Evolutionary conservation across 495 filamentous ascomycete species (phyloP).

Genomic region (Penicillium parvum): DNA sequence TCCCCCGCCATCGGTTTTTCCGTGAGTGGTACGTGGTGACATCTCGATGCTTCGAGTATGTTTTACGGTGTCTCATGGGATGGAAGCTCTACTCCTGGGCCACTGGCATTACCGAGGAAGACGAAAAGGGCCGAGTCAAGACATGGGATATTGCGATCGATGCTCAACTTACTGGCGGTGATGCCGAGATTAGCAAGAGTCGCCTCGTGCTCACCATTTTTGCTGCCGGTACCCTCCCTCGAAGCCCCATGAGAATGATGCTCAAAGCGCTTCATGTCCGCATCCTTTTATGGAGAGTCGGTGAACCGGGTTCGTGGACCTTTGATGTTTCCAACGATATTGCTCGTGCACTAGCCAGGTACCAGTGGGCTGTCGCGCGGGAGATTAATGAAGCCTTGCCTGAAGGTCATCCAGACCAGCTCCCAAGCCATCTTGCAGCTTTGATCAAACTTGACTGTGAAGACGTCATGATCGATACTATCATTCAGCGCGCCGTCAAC

Average conservation of each 20-base stretch:
- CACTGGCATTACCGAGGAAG: slow-evolving; percentile 76
- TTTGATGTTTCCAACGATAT: slow-evolving; percentile 59
- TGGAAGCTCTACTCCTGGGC: slow-evolving; percentile 68
- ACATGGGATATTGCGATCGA: slow-evolving; percentile 94
- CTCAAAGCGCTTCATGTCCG: slow-evolving; percentile 89
- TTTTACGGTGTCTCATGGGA: slow-evolving; percentile 73
- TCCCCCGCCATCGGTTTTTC: slow-evolving; percentile 82
- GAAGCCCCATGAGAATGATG: slow-evolving; percentile 82
- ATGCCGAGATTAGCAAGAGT: slow-evolving; percentile 83
- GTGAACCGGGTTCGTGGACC: slow-evolving; percentile 55
- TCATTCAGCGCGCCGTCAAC: slow-evolving; percentile 85
- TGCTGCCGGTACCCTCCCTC: slow-evolving; percentile 81
- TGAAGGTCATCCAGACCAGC: slow-evolving; percentile 54
- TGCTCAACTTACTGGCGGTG: slow-evolving; percentile 90
- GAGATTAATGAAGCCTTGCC: slow-evolving; percentile 57
- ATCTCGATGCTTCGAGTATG: slow-evolving; percentile 75
- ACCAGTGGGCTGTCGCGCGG: slow-evolving; percentile 77
- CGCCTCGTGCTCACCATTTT: slow-evolving; percentile 82
- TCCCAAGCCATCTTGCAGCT: slow-evolving; percentile 70
- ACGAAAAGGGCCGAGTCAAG: slow-evolving; percentile 82
- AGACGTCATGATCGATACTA: slow-evolving; percentile 68
- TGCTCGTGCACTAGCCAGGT: slow-evolving; percentile 62
- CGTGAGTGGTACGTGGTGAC: slow-evolving; percentile 78
- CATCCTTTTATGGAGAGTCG: slow-evolving; percentile 76
- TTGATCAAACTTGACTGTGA: slow-evolving; percentile 74